These are phyloP conservation scores for Cystobasidium onofrii DNA, from an alignment of 768 basidiomycete species.

Conservation along the genomic window DNA sequence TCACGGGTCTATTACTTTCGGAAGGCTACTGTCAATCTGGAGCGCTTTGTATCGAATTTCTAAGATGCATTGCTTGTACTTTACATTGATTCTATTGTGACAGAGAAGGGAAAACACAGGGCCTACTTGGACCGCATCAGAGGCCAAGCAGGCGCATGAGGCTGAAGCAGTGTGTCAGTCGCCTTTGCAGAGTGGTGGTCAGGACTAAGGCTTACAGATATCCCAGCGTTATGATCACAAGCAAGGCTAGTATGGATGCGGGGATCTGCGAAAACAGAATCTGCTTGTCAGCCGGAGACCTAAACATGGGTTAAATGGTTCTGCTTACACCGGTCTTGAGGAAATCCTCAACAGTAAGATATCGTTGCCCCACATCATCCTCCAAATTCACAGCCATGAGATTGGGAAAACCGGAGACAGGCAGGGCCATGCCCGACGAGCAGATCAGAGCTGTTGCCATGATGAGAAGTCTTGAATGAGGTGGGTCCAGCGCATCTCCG, in stretches of 20 bases:
- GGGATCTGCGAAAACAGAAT: slow-evolving; percentile 91
- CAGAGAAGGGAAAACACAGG: neutral
- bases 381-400: slow-evolving; percentile 72
- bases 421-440: slow-evolving; percentile 95
- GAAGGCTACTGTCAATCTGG: neutral
- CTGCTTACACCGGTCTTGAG: slow-evolving; percentile 24
- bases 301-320: neutral
- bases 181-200: neutral
- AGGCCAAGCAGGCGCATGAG: slow-evolving; percentile 25
- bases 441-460: slow-evolving; percentile 83
- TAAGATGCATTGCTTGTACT: too few species aligned
- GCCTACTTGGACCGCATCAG: neutral
- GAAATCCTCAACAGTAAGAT: slow-evolving; percentile 45
- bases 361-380: slow-evolving; percentile 83
- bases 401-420: slow-evolving; percentile 89
- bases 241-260: slow-evolving; percentile 77
- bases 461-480: slow-evolving; percentile 72
- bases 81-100: too few species aligned
- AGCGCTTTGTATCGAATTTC: too few species aligned
- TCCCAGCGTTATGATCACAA: slow-evolving; percentile 79
- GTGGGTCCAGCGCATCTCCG: slow-evolving; percentile 62
- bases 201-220: slow-evolving; percentile 48
- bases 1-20: neutral
- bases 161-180: neutral
- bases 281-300: slow-evolving; percentile 61